A percentile compares a stretch with the other conserved stretches of the same genome.
Evolutionary conservation across 1,284 basidiomycete species (phyloP).

Genomic region (Farysia itapuensis): DNA sequence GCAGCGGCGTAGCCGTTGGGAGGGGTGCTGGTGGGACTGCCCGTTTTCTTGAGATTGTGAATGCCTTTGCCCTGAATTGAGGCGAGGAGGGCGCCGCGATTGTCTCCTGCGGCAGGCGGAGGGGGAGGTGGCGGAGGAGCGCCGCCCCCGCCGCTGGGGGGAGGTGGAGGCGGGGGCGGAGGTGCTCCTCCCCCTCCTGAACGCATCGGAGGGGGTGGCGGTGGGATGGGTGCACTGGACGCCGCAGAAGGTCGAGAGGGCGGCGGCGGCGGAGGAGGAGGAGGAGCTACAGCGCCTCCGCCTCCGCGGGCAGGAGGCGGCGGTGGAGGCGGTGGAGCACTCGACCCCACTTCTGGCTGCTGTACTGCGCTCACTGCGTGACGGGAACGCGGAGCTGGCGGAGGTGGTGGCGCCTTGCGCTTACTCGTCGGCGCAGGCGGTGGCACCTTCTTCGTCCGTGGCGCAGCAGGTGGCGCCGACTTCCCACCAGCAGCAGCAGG

Average conservation of each 20-base stretch:
- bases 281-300: conserved; percentile 27
- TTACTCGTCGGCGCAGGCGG: conserved; percentile 63
- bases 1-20: conserved; percentile 14
- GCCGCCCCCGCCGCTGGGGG: conserved; percentile 12
- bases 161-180: conserved; percentile 46
- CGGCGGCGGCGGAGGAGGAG: conserved; percentile 46
- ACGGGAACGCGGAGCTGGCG: conserved; percentile 38
- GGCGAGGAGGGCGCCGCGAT: conserved; percentile 67
- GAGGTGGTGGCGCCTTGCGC: conserved; percentile 51
- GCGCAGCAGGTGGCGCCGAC: conserved; percentile 61
- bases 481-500: conserved; percentile 16
- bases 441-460: conserved; percentile 65
- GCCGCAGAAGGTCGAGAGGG: conserved; percentile 6
- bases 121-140: conserved; percentile 28
- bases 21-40: conserved; percentile 16
- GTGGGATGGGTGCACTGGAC: neutral
- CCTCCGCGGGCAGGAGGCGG: conserved; percentile 27
- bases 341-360: conserved; percentile 10
- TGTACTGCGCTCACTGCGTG: conserved; percentile 21
- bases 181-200: conserved; percentile 8
- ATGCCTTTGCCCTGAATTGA: conserved; percentile 73
- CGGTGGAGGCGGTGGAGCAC: conserved; percentile 40
- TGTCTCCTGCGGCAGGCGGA: conserved; percentile 37
- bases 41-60: conserved; percentile 73
- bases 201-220: conserved; percentile 4